Base-by-base conservation (phyloP, 768 basidiomycete genomes). In the Tephrocybe sp. region DNA sequence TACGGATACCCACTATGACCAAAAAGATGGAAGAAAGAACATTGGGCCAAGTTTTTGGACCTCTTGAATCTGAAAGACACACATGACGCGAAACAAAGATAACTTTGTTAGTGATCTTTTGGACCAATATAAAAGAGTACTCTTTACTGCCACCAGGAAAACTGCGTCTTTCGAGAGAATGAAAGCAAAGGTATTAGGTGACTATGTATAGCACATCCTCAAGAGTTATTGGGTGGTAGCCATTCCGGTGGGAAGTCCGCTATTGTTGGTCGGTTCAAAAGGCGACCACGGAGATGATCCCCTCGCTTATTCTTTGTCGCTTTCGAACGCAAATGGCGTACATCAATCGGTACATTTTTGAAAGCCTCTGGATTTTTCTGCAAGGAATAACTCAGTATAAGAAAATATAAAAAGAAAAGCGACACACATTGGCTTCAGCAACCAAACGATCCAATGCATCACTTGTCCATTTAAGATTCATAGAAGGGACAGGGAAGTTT, bases 391-490 rank as follows among this genome's bases (percentile, higher is more conserved):
- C 27, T 50, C 29, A 49, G 29, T 10, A 27, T n/a, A 21, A 30
- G 25, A 30, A 25, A 12, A 41, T 13, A 25, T 50, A 10, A 37
- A 11, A 27, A 19, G 24, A 16, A 51, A 4, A 25, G 18, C 33
- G 18, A 79, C 91, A 58, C 62, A 97, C 95, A 65, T 94, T 92
- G 9, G 94, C 91, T 59, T 85, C 86, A n/a, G 66, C 68, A 53
- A 97, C 64, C 36, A 99, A 69, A 57, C 77, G 71, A 61, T 94
- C 88, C 47, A 99, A 66, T 13, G 82, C 77, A 62, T 98, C 94
- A 56, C 87, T 88, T 33, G 88, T 91, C 88, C 92, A 95, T 67
- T 94, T 95, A 59, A 95, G 72, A 67, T 99, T 99, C 88, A 90
- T 86, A 22, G 82, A 75, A 1, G 84, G 80, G 56, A 80, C 75